Percentiles rank a stretch among this genome's conserved stretches.
Conservation (phyloP, 129 eudicot species). For the Lonicera japonica region DNA sequence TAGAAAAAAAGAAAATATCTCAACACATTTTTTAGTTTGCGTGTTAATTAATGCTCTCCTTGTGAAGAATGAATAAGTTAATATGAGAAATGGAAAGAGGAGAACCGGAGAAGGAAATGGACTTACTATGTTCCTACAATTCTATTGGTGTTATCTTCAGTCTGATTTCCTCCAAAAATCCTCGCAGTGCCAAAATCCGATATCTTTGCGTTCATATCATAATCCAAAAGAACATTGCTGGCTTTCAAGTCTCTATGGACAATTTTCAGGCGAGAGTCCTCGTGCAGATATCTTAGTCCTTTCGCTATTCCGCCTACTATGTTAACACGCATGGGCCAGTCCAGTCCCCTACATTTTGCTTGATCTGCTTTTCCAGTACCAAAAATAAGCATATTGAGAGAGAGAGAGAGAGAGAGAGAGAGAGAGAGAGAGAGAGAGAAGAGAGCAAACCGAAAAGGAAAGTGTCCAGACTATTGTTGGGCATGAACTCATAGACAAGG, state of each 20-base stretch:
- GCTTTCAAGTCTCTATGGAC: no score
- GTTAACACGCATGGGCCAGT: constrained; percentile 17
- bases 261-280: background rate
- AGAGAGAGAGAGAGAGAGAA: no score
- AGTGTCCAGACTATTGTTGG: constrained; percentile 18
- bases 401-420: no score
- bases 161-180: constrained; percentile 15
- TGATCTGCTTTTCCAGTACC: constrained; percentile 4
- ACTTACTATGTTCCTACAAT: constrained; percentile 45
- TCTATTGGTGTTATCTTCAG: constrained; percentile 13
- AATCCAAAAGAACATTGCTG: constrained; percentile 3
- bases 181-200: constrained; percentile 28
- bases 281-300: constrained; percentile 23
- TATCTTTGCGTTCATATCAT: constrained; percentile 22
- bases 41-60: no score
- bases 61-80: background rate
- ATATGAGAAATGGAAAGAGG: no score
- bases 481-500: constrained; percentile 19
- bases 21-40: no score
- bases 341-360: background rate
- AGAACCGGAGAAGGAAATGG: background rate
- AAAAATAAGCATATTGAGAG: no score
- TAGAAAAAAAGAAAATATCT: constrained; percentile 23
- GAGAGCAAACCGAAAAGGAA: no score
- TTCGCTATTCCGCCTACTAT: constrained; percentile 21